These are phyloP conservation scores for Gilbertella persicaria DNA, from an alignment of 371 early-diverging fungal genomes.

Conservation along the genomic window DNA sequence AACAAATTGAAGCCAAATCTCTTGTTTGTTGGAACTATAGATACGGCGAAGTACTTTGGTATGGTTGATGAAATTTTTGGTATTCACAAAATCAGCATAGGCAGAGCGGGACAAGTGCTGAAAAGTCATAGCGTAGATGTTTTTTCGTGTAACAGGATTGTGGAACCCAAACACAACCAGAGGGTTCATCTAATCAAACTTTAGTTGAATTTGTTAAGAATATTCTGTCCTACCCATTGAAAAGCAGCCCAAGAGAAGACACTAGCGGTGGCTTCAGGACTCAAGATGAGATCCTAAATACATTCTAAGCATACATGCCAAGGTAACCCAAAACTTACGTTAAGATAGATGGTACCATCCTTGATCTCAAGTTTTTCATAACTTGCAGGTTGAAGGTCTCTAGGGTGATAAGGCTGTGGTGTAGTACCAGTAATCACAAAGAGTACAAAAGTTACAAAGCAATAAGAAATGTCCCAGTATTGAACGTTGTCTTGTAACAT, in stretches of 20 bases:
- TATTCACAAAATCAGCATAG: slow-evolving; percentile 25
- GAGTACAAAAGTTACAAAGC: neutral
- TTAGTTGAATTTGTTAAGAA: neutral
- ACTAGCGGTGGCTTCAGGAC: slow-evolving; percentile 43
- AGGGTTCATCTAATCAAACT: slow-evolving; percentile 29
- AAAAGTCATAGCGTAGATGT: slow-evolving; percentile 35
- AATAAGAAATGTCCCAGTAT: neutral
- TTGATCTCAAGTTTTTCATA: slow-evolving; percentile 34
- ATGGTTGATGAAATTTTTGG: neutral
- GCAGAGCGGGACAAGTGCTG: slow-evolving; percentile 33
- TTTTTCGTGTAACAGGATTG: slow-evolving; percentile 21
- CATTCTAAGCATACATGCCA: too few relatives aligned
- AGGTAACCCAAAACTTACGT: too few relatives aligned
- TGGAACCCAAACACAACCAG: slow-evolving; percentile 33
- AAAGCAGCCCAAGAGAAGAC: slow-evolving; percentile 38
- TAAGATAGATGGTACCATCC: slow-evolving; percentile 17
- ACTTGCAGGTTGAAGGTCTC: slow-evolving; percentile 21
- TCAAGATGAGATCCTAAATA: slow-evolving; percentile 23
- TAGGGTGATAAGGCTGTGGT: slow-evolving; percentile 37
- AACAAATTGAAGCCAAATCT: slow-evolving; percentile 33
- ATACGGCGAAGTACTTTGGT: slow-evolving; percentile 23
- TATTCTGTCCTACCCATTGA: slow-evolving; percentile 34
- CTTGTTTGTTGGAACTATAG: slow-evolving; percentile 25
- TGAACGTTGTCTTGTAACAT: neutral
- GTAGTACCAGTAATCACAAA: slow-evolving; percentile 13